Evolutionary conservation across 305 asterid genomes (phyloP), one percentile per base, ranked within the genome.

Genomic region (Andrographis paniculata): DNA sequence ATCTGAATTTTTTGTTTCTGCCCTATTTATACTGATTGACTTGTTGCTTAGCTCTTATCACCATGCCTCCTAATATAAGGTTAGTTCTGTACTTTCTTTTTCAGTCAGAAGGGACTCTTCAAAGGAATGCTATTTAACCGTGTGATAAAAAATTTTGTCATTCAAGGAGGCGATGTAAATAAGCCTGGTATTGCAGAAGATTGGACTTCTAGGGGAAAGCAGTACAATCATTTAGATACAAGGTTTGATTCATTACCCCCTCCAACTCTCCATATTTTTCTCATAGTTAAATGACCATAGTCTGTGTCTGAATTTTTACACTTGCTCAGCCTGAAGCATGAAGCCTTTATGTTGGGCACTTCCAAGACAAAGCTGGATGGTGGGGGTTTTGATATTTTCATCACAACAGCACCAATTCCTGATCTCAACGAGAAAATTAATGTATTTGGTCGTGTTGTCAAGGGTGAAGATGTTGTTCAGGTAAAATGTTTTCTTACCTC

Each of bases 171-270:
- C 48, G 79, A 76, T 56, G 68, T 70, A 24, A 82, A 75, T 55
- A 66, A 67, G 56, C 74, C 76, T 28, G 96, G 73, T 61, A 67
- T 69, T 15, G 63, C 79, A 14, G 95, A 78, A 68, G 95, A 91
- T 60, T 91, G 99, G 99, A 80, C 99, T 59, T 70, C 76, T 4
- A 75, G 76, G 63, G 98, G 94, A 70, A 86, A 83, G 66, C 84
- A 85, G 58, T 84, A 80, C 64, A 63, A 76, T 74, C 94, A 75
- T 44, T 87, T 89, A 4, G 94, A 80, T 65, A 78, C 84, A 48
- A 86, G 96, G 99, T 86, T 14, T 37, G 42, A 2, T 5, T 33
- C 42, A 37, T 37, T 33, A 14, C 4, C 17, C 4, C 3, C 17
- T 37, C 14, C 17, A 5, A 1, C 8, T n/a, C 8, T 5, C 17